These are phyloP conservation scores for Eucalyptus marginata DNA, from an alignment of 345 rosid species.

Conservation along the genomic window DNA sequence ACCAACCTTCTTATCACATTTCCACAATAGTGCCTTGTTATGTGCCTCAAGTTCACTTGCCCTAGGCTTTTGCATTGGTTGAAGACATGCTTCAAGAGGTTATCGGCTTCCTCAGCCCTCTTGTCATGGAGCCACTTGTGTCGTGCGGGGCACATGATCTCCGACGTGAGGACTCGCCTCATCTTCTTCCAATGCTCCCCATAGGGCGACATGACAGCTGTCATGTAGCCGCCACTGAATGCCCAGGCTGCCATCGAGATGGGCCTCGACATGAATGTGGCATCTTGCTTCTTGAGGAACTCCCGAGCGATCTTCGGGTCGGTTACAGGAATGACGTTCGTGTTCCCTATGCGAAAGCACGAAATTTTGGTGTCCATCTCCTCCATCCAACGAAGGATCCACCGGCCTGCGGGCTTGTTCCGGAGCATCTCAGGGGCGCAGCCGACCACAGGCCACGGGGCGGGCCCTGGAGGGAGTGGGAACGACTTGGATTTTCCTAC, in stretches of 20 bases:
- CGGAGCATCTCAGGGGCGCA: neutral
- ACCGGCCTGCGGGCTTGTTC: neutral
- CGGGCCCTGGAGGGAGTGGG: neutral
- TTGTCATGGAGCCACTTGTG: neutral
- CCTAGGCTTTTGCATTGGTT: neutral
- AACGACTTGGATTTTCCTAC: neutral
- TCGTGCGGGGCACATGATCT: constrained; percentile 4
- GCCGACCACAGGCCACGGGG: neutral
- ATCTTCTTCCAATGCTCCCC: constrained; percentile 44
- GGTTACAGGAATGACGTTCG: neutral
- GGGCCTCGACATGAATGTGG: neutral
- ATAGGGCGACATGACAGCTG: constrained; percentile 1
- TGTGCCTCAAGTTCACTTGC: neutral
- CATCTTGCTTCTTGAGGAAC: neutral
- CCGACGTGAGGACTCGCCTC: constrained; percentile 13
- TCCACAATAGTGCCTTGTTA: constrained; percentile 1
- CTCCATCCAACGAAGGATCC: neutral
- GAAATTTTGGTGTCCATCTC: neutral
- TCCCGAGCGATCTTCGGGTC: neutral
- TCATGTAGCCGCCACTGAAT: neutral
- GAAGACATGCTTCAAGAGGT: neutral
- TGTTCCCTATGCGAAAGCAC: neutral
- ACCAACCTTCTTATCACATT: constrained; percentile 7
- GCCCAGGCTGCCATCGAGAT: neutral
- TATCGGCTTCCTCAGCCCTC: neutral